phyloP scores from a whole-genome alignment of 345 rosid genomes.

The Rubroshorea leprosula region DNA sequence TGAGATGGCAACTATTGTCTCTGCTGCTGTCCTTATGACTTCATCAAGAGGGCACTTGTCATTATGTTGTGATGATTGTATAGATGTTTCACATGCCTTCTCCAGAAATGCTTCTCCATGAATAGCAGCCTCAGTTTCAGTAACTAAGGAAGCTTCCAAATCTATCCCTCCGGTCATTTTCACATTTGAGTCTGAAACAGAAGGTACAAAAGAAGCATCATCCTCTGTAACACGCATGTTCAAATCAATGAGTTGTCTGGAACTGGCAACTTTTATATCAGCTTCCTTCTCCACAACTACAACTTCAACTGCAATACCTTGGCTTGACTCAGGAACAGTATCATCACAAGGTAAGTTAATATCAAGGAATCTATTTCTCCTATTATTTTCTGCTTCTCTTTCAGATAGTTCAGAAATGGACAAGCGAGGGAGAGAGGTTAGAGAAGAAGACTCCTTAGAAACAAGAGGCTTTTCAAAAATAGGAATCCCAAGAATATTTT shows the following conservation, averaged over 20 bases:
- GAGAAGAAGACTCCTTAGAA: conserved; percentile 36
- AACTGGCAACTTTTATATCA: conserved; percentile 27
- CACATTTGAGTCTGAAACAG: conserved; percentile 24
- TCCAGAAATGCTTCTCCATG: conserved; percentile 28
- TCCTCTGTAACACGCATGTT: conserved; percentile 58
- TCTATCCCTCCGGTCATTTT: conserved; percentile 47
- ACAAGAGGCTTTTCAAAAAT: conserved; percentile 32
- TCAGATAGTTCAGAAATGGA: conserved; percentile 30
- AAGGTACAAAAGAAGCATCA: conserved; percentile 42
- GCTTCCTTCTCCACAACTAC: conserved; percentile 30
- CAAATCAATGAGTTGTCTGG: conserved; percentile 60
- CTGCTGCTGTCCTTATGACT: conserved; percentile 51
- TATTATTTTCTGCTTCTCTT: conserved; percentile 28
- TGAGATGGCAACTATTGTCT: conserved; percentile 70
- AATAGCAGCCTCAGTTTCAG: conserved; percentile 47
- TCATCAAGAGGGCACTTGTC: conserved; percentile 36
- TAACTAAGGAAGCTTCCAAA: conserved; percentile 67
- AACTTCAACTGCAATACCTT: conserved; percentile 30
- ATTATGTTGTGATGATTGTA: conserved; percentile 22
- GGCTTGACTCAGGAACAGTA: conserved; percentile 35
- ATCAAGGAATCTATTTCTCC: conserved; percentile 46
- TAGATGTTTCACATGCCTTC: conserved; percentile 25
- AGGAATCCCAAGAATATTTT: conserved; percentile 55
- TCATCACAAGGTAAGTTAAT: conserved; percentile 79
- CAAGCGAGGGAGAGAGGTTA: conserved; percentile 26